phyloP scores from a whole-genome alignment of 129 eudicot genomes.

The Erigeron canadensis region DNA sequence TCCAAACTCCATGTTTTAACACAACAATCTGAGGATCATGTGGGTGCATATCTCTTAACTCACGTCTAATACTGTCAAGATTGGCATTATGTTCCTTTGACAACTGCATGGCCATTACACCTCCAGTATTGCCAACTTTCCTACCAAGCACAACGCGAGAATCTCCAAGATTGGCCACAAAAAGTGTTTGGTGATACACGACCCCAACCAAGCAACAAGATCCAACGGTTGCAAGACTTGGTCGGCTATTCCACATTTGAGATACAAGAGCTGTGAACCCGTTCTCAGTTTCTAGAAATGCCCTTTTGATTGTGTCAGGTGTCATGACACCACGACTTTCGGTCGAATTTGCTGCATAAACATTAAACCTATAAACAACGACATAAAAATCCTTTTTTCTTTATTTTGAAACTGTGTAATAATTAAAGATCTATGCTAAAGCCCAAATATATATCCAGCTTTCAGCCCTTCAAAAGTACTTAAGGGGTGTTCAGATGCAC shows the following conservation, averaged over 20 bases:
- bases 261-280: conserved; percentile 50
- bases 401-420: conserved; percentile 3
- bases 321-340: conserved; percentile 49
- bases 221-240: conserved; percentile 56
- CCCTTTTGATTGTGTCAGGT: conserved; percentile 44
- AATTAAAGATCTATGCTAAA: background rate
- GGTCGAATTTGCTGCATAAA: conserved; percentile 53
- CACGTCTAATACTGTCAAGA: conserved; percentile 47
- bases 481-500: background rate
- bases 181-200: conserved; percentile 52
- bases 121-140: conserved; percentile 39
- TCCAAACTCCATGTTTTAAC: conserved; percentile 52
- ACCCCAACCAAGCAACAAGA: conserved; percentile 72
- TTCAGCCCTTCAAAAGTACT: conserved; percentile 1
- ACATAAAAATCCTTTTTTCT: conserved; percentile 21
- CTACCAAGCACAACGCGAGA: conserved; percentile 65
- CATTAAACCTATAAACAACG: conserved; percentile 42
- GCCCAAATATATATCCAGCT: background rate
- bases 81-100: conserved; percentile 70
- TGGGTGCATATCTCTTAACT: conserved; percentile 57
- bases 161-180: conserved; percentile 69
- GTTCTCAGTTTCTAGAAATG: conserved; percentile 58
- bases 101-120: conserved; percentile 52
- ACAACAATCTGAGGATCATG: conserved; percentile 68
- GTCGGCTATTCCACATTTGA: conserved; percentile 42